phyloP scores from a whole-genome alignment of 1,139 yeast species.

The Scheffersomyces stambukii region DNA sequence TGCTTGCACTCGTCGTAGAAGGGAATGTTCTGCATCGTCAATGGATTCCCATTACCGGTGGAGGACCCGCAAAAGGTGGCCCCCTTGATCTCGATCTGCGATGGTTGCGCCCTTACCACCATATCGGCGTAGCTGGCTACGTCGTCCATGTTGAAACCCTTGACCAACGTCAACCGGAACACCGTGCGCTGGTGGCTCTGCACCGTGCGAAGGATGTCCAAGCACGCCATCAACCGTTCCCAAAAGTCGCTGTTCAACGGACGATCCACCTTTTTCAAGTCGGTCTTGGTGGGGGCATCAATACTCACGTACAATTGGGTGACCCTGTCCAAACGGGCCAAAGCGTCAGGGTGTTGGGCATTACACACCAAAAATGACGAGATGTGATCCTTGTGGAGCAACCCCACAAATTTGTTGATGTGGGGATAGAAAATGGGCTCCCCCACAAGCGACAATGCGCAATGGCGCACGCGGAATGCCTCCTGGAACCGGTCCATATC shows the following conservation, averaged over 20 bases:
- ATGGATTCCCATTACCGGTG: slow-evolving; percentile 74
- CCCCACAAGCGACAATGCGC: slow-evolving; percentile 89
- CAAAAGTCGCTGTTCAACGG: slow-evolving; percentile 89
- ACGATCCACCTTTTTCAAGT: slow-evolving; percentile 78
- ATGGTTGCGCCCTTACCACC: slow-evolving; percentile 77
- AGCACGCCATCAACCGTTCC: slow-evolving; percentile 80
- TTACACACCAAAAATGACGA: slow-evolving; percentile 89
- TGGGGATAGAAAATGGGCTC: slow-evolving; percentile 93
- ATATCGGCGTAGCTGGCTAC: slow-evolving; percentile 84
- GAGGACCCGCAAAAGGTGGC: slow-evolving; percentile 92
- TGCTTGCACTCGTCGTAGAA: slow-evolving; percentile 84
- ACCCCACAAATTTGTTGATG: slow-evolving; percentile 75
- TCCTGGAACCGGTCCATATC: slow-evolving; percentile 86
- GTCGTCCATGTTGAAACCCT: slow-evolving; percentile 86
- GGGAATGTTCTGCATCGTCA: slow-evolving; percentile 94
- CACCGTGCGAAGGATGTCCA: slow-evolving; percentile 68
- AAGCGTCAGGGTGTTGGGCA: slow-evolving; percentile 90
- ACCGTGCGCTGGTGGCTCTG: slow-evolving; percentile 87
- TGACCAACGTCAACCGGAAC: slow-evolving; percentile 83
- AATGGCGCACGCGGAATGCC: slow-evolving; percentile 83
- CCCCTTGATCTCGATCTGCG: slow-evolving; percentile 89
- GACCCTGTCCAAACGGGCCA: slow-evolving; percentile 64
- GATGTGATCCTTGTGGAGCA: slow-evolving; percentile 74
- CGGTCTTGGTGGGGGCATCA: slow-evolving; percentile 83
- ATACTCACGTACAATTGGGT: slow-evolving; percentile 90